phyloP scores from a whole-genome alignment of 1,139 yeast species.

The Candida anutae region DNA sequence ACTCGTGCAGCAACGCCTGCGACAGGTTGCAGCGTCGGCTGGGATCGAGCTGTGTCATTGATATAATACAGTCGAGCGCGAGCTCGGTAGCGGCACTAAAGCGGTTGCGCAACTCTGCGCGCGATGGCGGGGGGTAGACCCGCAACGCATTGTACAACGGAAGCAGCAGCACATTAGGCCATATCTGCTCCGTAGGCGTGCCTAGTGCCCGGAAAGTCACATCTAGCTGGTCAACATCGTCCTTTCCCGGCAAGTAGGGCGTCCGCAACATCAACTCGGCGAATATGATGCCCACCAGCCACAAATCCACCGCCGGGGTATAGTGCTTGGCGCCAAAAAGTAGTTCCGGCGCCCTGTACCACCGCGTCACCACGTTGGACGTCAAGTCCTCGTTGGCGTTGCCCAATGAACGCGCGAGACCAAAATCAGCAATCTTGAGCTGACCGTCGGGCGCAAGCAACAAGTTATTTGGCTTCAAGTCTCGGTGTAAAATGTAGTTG shows the following conservation, averaged over 20 bases:
- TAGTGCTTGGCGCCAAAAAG: conserved; percentile 85
- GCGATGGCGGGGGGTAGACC: conserved; percentile 77
- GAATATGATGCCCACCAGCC: conserved; percentile 95
- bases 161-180: conserved; percentile 85
- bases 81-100: conserved; percentile 89
- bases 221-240: conserved; percentile 82
- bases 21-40: conserved; percentile 59
- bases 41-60: conserved; percentile 77
- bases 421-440: conserved; percentile 93
- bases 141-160: conserved; percentile 68
- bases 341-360: conserved; percentile 96
- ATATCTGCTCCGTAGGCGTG: conserved; percentile 83
- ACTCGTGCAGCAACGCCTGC: conserved; percentile 58
- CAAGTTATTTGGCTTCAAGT: conserved; percentile 76
- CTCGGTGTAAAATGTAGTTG: conserved; percentile 82
- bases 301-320: conserved; percentile 80
- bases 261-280: conserved; percentile 93
- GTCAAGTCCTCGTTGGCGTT: conserved; percentile 76
- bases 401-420: conserved; percentile 80
- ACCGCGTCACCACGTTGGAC: conserved; percentile 90
- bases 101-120: conserved; percentile 72
- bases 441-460: conserved; percentile 81
- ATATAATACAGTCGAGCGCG: conserved; percentile 70
- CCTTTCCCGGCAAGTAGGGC: conserved; percentile 90
- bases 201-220: conserved; percentile 93